Evolutionary conservation across 177 flowering plant species (phyloP).

Genomic region (Tripterygium wilfordii): DNA sequence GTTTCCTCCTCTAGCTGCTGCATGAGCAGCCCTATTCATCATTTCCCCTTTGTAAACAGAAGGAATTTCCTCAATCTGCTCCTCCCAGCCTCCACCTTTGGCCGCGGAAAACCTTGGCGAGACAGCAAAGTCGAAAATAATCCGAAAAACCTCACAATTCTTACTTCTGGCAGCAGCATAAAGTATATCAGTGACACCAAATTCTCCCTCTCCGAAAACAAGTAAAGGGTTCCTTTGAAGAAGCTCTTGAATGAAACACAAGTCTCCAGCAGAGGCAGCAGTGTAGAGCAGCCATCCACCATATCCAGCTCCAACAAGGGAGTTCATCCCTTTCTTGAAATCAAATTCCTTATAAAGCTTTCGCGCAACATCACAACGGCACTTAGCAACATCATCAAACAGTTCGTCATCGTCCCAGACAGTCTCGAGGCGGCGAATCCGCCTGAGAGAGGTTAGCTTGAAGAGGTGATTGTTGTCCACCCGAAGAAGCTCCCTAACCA

Average conservation of each 20-base stretch:
- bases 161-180: constrained; percentile 91
- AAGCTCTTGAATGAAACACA: constrained; percentile 55
- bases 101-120: constrained; percentile 37
- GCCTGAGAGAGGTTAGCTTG: constrained; percentile 81
- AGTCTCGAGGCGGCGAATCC: constrained; percentile 86
- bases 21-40: constrained; percentile 83
- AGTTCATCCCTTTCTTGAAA: constrained; percentile 36
- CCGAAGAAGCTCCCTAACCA: constrained; percentile 76
- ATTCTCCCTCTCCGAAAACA: constrained; percentile 94
- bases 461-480: constrained; percentile 79
- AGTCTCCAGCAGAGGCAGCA: constrained; percentile 91
- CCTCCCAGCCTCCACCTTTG: constrained; percentile 39
- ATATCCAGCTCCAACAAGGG: constrained; percentile 81
- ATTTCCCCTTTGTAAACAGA: constrained; percentile 62
- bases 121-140: constrained; percentile 50
- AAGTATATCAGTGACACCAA: constrained; percentile 80
- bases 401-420: constrained; percentile 92
- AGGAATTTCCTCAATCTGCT: constrained; percentile 39
- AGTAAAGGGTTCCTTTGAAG: constrained; percentile 61
- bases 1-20: constrained; percentile 90
- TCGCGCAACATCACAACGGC: constrained; percentile 60
- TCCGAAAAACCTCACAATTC: constrained; percentile 59
- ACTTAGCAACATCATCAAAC: constrained; percentile 58
- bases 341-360: constrained; percentile 60
- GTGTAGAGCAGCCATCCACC: constrained; percentile 99